A percentile compares a stretch with the other conserved stretches of the same genome.
Conservation (phyloP, 1,284 basidiomycete genomes). For the Inonotus hispidus region DNA sequence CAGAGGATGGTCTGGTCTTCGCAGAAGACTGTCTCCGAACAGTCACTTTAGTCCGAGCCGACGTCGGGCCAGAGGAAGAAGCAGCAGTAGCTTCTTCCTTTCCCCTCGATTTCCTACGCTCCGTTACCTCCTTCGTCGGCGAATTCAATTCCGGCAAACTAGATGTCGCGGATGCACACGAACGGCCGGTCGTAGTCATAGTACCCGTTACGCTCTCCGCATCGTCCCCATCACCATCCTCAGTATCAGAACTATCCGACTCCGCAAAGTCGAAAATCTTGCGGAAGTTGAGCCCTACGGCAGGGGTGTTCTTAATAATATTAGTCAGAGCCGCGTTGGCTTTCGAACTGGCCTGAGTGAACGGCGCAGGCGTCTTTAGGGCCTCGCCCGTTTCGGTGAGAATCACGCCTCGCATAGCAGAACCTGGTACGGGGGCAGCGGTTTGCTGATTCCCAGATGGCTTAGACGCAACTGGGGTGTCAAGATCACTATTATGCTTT, state of each 20-base stretch:
- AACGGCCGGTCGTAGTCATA: slow-evolving; percentile 11
- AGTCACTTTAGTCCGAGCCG: neutral
- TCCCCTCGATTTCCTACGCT: neutral
- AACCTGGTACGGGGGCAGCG: slow-evolving; percentile 36
- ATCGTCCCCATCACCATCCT: slow-evolving; percentile 26
- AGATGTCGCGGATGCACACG: slow-evolving; percentile 23
- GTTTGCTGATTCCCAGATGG: slow-evolving; percentile 12
- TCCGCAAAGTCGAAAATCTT: slow-evolving; percentile 63
- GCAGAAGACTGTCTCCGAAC: neutral
- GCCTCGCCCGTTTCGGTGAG: slow-evolving; percentile 68
- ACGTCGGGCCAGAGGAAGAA: neutral
- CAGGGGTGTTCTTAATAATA: slow-evolving; percentile 60
- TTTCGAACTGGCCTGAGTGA: neutral
- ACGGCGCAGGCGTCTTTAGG: slow-evolving; percentile 60
- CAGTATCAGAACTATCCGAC: slow-evolving; percentile 28
- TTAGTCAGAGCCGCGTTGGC: slow-evolving; percentile 45
- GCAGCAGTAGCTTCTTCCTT: neutral
- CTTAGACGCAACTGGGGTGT: slow-evolving; percentile 35
- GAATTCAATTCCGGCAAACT: neutral
- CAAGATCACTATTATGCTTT: slow-evolving; percentile 24
- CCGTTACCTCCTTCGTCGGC: slow-evolving; percentile 11
- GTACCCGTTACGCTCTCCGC: slow-evolving; percentile 26
- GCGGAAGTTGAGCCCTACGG: slow-evolving; percentile 62
- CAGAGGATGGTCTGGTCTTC: neutral
- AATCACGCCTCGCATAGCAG: slow-evolving; percentile 79